Evolutionary conservation across 176 grass and related monocot genomes (phyloP).

Genomic region (Zoysia pacifica): DNA sequence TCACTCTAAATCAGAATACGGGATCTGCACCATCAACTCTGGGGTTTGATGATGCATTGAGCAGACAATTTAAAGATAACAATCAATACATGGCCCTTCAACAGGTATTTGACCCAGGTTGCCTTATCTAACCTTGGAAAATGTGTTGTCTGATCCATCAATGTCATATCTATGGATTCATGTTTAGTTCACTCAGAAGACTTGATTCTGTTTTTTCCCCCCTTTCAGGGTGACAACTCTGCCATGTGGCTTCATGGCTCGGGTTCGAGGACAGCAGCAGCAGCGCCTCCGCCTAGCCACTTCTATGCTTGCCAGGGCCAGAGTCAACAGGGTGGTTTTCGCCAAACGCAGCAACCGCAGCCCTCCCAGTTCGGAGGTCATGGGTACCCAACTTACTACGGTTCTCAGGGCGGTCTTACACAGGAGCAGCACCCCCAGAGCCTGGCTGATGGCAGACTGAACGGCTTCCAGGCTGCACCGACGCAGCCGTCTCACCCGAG

Average conservation of each 20-base stretch:
- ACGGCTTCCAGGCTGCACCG: conserved; percentile 47
- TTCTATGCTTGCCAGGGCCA: conserved; percentile 81
- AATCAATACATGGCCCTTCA: conserved; percentile 87
- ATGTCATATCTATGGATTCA: not conserved
- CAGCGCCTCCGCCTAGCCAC: conserved; percentile 59
- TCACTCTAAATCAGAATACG: conserved; percentile 62
- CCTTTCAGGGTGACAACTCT: conserved; percentile 71
- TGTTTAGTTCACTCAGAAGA: not conserved
- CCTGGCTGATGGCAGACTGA: conserved; percentile 61
- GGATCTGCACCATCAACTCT: conserved; percentile 63
- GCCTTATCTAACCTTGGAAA: not conserved
- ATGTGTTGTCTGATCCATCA: not conserved
- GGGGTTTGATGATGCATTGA: conserved; percentile 82
- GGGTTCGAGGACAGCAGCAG: conserved; percentile 70
- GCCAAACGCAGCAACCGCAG: conserved; percentile 66
- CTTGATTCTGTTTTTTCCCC: conserved; percentile 6
- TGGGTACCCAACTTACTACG: conserved; percentile 74
- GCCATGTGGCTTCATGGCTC: conserved; percentile 86
- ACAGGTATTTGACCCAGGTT: conserved; percentile 56
- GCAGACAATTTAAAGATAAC: conserved; percentile 79
- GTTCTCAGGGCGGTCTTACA: conserved; percentile 56
- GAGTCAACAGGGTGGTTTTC: conserved; percentile 71
- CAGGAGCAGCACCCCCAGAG: conserved; percentile 87
- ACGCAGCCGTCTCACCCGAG: conserved; percentile 69
- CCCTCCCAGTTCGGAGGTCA: conserved; percentile 70